A percentile compares a stretch with the other conserved stretches of the same genome.
Conservation (phyloP, 208 protist species). For the Zelonia costaricensis region DNA sequence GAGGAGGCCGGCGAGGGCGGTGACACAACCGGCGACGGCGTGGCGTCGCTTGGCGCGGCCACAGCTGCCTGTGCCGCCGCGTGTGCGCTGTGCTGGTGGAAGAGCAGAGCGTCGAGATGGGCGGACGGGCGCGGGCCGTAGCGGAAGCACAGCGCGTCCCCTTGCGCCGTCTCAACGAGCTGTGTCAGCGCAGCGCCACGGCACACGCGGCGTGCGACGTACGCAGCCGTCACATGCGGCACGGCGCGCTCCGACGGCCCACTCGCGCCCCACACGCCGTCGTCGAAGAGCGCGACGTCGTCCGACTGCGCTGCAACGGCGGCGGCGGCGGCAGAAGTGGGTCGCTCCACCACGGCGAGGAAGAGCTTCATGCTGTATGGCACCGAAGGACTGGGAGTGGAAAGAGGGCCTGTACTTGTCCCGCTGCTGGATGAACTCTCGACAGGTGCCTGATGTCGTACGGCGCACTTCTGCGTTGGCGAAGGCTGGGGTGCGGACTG, state of each 20-base stretch:
- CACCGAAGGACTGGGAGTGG: too few species aligned
- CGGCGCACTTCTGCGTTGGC: too few species aligned
- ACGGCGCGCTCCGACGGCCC: slow-evolving; percentile 9
- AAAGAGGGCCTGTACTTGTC: too few species aligned
- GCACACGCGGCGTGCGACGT: slow-evolving; percentile 21
- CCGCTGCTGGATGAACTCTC: too few species aligned
- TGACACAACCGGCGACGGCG: background rate
- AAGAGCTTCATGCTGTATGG: slow-evolving; percentile 15
- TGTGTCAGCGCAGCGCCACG: slow-evolving; percentile 8
- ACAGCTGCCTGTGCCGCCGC: background rate
- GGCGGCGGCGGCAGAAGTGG: background rate
- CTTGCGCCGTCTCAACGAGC: background rate
- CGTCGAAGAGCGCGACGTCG: slow-evolving; percentile 16
- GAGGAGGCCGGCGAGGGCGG: background rate
- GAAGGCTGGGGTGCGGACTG: too few species aligned
- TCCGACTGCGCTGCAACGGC: background rate
- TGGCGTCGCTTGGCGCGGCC: background rate
- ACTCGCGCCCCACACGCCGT: slow-evolving; percentile 17
- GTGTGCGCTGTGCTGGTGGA: background rate
- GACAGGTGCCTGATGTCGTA: too few species aligned
- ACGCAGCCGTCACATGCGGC: background rate
- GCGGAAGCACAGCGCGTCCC: slow-evolving; percentile 14
- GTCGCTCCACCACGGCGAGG: slow-evolving; percentile 1
- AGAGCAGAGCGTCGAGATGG: slow-evolving; percentile 8
- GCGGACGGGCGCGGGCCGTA: slow-evolving; percentile 18